These are phyloP conservation scores for Allium cepa DNA, from an alignment of 106 monocot genomes.

Conservation along the genomic window DNA sequence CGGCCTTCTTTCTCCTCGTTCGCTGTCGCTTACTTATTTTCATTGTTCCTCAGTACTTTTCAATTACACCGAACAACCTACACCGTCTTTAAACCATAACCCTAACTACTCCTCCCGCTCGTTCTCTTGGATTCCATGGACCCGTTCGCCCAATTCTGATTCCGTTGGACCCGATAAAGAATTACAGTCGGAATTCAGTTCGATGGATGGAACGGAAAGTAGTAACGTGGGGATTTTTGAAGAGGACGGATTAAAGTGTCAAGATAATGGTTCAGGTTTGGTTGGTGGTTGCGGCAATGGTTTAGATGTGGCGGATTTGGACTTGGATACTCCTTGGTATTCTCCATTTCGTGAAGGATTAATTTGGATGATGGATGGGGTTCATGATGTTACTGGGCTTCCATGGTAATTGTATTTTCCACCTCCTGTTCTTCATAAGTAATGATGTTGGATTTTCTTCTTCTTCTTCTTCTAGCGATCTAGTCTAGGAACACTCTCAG, in stretches of 20 bases:
- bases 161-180: neutral
- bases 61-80: neutral
- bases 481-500: no score
- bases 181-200: conserved; percentile 2
- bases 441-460: neutral
- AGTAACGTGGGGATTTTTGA: neutral
- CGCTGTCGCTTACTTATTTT: conserved; percentile 2
- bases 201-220: conserved; percentile 1
- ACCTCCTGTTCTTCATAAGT: neutral
- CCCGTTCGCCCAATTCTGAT: neutral
- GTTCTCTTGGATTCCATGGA: conserved; percentile 27
- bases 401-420: conserved; percentile 44
- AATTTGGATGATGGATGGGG: conserved; percentile 42
- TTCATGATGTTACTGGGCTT: conserved; percentile 58
- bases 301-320: conserved; percentile 3
- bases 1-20: neutral
- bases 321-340: conserved; percentile 22
- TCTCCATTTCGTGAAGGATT: conserved; percentile 11
- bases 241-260: neutral
- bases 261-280: neutral
- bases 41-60: neutral
- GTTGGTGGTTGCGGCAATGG: conserved; percentile 4
- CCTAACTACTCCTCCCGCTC: conserved; percentile 9
- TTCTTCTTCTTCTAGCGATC: neutral
- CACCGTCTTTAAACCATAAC: neutral